Evolutionary conservation across 2,329 filamentous ascomycete genomes (phyloP), one percentile per base, ranked within the genome.

Genomic region (Podosphaera fusca): DNA sequence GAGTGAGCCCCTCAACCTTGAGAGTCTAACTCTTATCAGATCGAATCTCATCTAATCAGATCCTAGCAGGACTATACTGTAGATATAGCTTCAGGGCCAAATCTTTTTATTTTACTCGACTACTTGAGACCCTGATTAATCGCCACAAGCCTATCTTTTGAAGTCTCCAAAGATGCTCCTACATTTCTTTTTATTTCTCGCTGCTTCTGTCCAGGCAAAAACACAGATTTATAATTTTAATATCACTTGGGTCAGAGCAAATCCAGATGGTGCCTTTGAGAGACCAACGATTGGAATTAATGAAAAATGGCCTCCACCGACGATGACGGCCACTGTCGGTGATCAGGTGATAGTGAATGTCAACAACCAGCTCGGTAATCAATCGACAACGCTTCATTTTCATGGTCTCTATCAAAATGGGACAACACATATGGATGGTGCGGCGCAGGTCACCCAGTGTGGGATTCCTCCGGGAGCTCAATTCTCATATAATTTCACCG

Each of bases 221-320:
- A 52, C 33, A 40, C 75, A 75, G 73, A 75, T 69, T 3, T 78
- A 82, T 64, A 73, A 85, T 67, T 87, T 84, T 70, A 79, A 81
- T 63, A 73, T 87, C 60, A 77, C 75, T 58, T 88, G 85, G 84
- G 79, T 86, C 9, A 76, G 70, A 47, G 78, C 81, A 38, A 83
- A 85, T 63, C 86, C 85, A 0, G 85, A 90, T 70, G 81, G 80
- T 30, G 71, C 74, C 6, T 75, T 75, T 59, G 72, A 77, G 45
- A 75, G 85, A 36, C 75, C 79, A n/a, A 77, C 78, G 2, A 85
- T 90, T 65, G 84, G 83, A 51, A 83, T 92, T 70, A 90, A 92
- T 64, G 78, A 78, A 3, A 68, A 81, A 70, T 87, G 85, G 82
- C 86, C 85, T 1, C 75, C 84, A 56, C 85, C 86, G 0, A 68